These are phyloP conservation scores for Serendipita sp. DNA, from an alignment of 768 basidiomycete genomes.

Conservation along the genomic window DNA sequence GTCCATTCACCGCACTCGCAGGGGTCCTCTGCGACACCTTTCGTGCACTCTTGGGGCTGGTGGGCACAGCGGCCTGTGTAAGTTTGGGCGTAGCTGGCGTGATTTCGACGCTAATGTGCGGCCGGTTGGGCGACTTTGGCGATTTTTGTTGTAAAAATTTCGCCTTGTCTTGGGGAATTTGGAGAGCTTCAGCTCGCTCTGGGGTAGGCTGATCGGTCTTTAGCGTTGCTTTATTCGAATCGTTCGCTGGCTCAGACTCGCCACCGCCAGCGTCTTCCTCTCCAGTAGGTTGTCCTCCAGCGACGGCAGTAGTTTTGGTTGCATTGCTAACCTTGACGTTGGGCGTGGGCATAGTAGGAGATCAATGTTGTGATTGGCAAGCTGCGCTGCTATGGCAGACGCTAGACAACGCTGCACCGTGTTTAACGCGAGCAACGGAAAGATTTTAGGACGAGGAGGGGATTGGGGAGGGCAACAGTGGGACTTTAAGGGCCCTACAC, in stretches of 20 bases:
- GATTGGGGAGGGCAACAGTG: neutral
- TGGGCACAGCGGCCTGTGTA: neutral
- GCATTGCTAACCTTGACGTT: neutral
- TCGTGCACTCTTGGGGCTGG: neutral
- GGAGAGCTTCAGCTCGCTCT: neutral
- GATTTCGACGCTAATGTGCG: slow-evolving; percentile 2
- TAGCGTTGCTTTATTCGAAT: neutral
- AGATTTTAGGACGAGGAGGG: neutral
- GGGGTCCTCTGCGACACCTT: neutral
- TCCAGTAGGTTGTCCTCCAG: neutral
- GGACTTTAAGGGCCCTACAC: neutral
- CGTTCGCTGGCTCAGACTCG: slow-evolving; percentile 3
- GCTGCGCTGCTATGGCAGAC: neutral
- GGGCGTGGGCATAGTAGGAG: neutral
- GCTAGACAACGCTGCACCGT: neutral
- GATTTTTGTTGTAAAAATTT: neutral
- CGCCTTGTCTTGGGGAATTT: neutral
- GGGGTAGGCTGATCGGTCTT: neutral
- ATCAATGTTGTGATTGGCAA: neutral
- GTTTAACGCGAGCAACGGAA: neutral
- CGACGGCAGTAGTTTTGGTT: neutral
- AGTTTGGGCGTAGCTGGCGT: slow-evolving; percentile 2
- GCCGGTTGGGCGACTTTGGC: neutral
- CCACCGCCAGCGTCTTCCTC: neutral
- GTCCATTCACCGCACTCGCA: neutral